A percentile compares a stretch with the other conserved stretches of the same genome.
These are phyloP conservation scores for Candida nitratophila DNA, from an alignment of 805 yeast genomes.

Conservation along the genomic window DNA sequence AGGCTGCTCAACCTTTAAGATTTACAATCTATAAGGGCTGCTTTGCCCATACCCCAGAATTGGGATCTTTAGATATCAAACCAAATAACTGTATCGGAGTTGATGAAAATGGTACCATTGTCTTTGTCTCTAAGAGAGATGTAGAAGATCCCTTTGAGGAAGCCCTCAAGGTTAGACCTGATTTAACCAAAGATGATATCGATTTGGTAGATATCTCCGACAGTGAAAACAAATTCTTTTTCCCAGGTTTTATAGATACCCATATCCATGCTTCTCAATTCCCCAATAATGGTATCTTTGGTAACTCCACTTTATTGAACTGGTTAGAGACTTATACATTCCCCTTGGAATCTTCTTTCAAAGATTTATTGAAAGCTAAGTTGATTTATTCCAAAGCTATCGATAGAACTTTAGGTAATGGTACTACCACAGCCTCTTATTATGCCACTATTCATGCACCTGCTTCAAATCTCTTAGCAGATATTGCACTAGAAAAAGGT, in stretches of 20 bases:
- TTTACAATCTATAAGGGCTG: conserved; percentile 52
- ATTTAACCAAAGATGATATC: conserved; percentile 14
- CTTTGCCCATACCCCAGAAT: conserved; percentile 54
- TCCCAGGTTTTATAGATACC: conserved; percentile 73
- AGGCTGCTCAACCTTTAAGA: not conserved
- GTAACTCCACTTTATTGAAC: conserved; percentile 69
- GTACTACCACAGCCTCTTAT: conserved; percentile 86
- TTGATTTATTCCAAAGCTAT: conserved; percentile 60
- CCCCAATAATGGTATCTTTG: conserved; percentile 72
- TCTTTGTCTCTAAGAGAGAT: conserved; percentile 11
- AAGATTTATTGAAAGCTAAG: conserved; percentile 42
- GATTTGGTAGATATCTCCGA: conserved; percentile 23
- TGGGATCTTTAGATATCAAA: conserved; percentile 48
- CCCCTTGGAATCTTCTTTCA: conserved; percentile 67
- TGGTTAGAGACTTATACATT: conserved; percentile 85
- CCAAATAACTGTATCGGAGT: conserved; percentile 54
- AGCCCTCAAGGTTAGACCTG: not conserved
- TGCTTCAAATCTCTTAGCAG: conserved; percentile 68
- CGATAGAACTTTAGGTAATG: conserved; percentile 54
- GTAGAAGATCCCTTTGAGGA: no score
- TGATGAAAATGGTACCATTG: conserved; percentile 42
- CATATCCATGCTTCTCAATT: conserved; percentile 76
- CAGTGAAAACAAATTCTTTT: conserved; percentile 44
- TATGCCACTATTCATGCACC: conserved; percentile 73
- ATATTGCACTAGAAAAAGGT: conserved; percentile 51